phyloP scores from a whole-genome alignment of 148 eudicot species.

The Fagopyrum esculentum region DNA sequence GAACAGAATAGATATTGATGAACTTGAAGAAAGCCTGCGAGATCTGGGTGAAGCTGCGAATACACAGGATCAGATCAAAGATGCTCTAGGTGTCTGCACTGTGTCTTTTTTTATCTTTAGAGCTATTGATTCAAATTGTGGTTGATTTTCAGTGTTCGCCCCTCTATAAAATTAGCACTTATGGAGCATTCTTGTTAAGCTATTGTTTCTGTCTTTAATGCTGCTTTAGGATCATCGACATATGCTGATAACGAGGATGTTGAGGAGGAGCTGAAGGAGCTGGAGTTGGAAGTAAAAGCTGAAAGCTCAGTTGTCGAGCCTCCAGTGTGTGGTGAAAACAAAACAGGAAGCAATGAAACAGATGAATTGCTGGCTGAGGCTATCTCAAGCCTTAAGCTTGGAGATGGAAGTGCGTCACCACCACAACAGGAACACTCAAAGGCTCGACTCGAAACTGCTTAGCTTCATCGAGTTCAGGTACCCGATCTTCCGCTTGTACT shows the following conservation, averaged over 20 bases:
- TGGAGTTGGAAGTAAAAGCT: constrained; percentile 43
- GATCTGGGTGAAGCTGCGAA: constrained; percentile 61
- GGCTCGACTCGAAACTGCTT: constrained; percentile 12
- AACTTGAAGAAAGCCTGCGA: constrained; percentile 54
- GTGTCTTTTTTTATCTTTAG: not conserved
- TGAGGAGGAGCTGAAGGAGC: constrained; percentile 57
- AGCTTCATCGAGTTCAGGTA: not conserved
- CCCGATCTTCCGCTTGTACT: not conserved
- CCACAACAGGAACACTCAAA: not conserved
- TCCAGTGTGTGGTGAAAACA: constrained; percentile 17
- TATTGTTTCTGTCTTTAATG: not conserved
- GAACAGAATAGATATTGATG: constrained; percentile 46
- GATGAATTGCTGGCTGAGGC: constrained; percentile 44
- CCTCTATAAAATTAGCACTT: not conserved
- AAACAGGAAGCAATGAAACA: constrained; percentile 15
- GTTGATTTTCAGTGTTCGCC: not conserved
- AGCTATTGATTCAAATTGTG: not conserved
- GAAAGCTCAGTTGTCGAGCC: constrained; percentile 22
- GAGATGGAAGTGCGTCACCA: not conserved
- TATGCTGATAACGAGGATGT: constrained; percentile 51
- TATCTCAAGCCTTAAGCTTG: constrained; percentile 46
- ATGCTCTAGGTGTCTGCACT: constrained; percentile 46
- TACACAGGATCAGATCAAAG: constrained; percentile 43
- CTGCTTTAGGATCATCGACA: constrained; percentile 36
- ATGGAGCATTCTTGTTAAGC: not conserved